A percentile compares a stretch with the other conserved stretches of the same genome.
Conservation (phyloP, 768 basidiomycete genomes). For the Psilocybe sp. region DNA sequence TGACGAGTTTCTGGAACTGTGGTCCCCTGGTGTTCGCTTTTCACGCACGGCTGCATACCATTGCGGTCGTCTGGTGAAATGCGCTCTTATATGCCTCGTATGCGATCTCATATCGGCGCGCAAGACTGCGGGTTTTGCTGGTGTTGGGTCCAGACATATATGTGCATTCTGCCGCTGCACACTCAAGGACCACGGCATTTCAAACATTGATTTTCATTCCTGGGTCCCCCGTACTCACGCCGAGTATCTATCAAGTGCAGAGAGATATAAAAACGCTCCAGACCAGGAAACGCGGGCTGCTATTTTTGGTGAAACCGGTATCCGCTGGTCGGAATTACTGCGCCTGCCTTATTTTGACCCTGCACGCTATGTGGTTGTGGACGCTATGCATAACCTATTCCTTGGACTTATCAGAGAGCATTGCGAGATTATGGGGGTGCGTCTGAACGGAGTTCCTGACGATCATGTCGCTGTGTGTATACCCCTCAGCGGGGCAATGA, state of each 20-base stretch:
- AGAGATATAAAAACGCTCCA: too few relatives aligned
- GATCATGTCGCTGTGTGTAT: neutral
- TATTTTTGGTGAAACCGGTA: neutral
- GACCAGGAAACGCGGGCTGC: too few relatives aligned
- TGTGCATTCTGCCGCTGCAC: too few relatives aligned
- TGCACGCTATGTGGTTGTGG: neutral
- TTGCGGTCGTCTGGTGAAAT: conserved; percentile 15
- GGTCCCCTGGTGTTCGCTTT: conserved; percentile 28
- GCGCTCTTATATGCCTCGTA: conserved; percentile 23
- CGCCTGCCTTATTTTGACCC: conserved; percentile 38
- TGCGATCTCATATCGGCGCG: conserved; percentile 34
- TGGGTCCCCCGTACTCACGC: too few relatives aligned
- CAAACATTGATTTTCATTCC: too few relatives aligned
- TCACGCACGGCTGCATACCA: conserved; percentile 22
- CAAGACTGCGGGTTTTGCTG: conserved; percentile 17
- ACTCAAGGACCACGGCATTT: too few relatives aligned
- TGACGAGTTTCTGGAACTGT: conserved; percentile 31
- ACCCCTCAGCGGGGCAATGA: neutral
- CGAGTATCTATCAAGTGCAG: too few relatives aligned
- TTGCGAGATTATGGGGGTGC: conserved; percentile 3
- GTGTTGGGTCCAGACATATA: neutral
- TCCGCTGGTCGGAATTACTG: conserved; percentile 25
- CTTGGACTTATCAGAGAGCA: conserved; percentile 11
- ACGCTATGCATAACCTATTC: conserved; percentile 4
- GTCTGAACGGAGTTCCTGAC: neutral